Evolutionary conservation across 768 basidiomycete genomes (phyloP), one percentile per base, ranked within the genome.

Genomic region (Boletus pseudo-olivaceus): DNA sequence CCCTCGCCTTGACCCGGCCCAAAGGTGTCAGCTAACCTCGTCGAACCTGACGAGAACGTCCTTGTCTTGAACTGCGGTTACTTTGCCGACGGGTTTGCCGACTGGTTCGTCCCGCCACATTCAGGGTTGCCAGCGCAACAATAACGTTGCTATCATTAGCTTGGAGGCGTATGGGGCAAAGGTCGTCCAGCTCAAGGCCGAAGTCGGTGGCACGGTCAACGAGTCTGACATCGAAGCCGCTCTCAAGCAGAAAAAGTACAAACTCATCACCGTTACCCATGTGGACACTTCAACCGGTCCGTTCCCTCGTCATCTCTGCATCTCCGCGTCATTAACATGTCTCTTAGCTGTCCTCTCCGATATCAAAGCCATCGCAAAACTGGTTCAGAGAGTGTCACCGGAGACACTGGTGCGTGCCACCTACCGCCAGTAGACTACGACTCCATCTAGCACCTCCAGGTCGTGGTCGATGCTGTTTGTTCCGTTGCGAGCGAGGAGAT

Each of bases 401-500:
- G 82, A 90, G 11, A 93, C 94, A 1, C 76, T 99, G 56, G 89
- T 92, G 60, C 33, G 66, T 61, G 56, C 66, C 30, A 19, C 50
- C 9, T 35, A 26, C 14, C 39, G 5, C n/a, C 27, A 38, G 2
- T 49, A 35, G 37, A 23, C 38, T 2, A 11, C 17, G 3, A 15
- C 11, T 23, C 47, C 45, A 62, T 37, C 35, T 47, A 7, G 46
- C 43, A 12, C 34, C 19, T n/a, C 23, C 53, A 89, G 87, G 76
- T 93, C 40, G 76, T 90, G 8, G 77, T 93, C 54, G 97, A 99
- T 66, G 92, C 84, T n/a, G 97, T 99, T 27, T 99, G 97, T 73
- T 88, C 93, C 2, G 93, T 98, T 15, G 97, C 91, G 6, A 91
- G 88, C 62, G 97, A 98, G 69, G 93, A 98, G 69, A 94, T 99